Base-by-base conservation (phyloP, 495 filamentous ascomycete species). In the Rusavskia elegans region DNA sequence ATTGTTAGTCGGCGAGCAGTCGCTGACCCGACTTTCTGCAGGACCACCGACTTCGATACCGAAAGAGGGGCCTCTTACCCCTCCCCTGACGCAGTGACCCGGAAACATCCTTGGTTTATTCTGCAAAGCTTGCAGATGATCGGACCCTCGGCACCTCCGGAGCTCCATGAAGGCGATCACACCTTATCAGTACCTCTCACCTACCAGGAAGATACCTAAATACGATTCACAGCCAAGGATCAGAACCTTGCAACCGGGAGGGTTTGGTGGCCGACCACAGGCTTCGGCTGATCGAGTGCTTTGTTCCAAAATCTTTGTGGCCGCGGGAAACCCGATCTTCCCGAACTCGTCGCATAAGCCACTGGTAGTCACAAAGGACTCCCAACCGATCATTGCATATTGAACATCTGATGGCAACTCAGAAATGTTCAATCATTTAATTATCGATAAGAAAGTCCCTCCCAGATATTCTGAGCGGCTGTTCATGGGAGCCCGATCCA, bases 371-470 rank as follows among this genome's bases (percentile, higher is more conserved):
- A 54, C 19, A 29, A 6, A 51, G n/a, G 1, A 10, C 4, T 8
- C 6, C 11, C 9, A 23, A 5, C n/a, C 13, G 46, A 27, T 27
- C 25, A 27, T 6, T 27, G 25, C 21, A 37, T 32, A 16, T 20
- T 49, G 19, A 42, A 66, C 64, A 9, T 65, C 64, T 48, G 74
- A 73, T 58, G 90, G 87, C 87, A 90, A 89, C 66, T 86, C 85
- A 0, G 93, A 85, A 3, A 65, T 92, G 16, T 70, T 82, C 20
- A 64, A 63, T 27, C 80, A 79, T 55, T 54, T 87, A 25, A 82
- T 87, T 55, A 64, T 82, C 46, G 86, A 87, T 67, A 78, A 76
- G 57, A 58, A 64, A 16, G 63, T 86, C 44, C 80, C 80, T 6
- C 61, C 63, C 16, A 67, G 67, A 25, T 81, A 82, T 0, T 75